Evolutionary conservation across 306 rosid genomes (phyloP).

Genomic region (Glycyrrhiza uralensis): DNA sequence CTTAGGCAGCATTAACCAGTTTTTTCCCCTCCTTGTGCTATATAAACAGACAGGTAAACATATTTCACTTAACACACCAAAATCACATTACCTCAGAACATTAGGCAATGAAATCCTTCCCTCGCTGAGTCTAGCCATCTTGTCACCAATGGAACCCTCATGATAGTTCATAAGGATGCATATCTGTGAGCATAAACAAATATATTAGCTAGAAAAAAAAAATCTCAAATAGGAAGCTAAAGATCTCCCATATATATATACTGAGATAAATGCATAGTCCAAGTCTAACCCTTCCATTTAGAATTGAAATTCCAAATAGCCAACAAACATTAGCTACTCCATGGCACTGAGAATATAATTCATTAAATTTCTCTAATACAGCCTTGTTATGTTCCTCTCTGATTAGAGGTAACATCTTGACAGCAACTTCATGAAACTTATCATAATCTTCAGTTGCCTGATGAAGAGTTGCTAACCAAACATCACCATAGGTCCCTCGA

Average conservation of each 20-base stretch:
- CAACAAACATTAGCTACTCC: slow-evolving; percentile 49
- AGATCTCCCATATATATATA: background rate
- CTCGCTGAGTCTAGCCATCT: slow-evolving; percentile 68
- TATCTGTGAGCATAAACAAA: slow-evolving; percentile 42
- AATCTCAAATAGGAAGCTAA: slow-evolving; percentile 2
- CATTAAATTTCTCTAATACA: slow-evolving; percentile 56
- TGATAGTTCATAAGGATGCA: slow-evolving; percentile 79
- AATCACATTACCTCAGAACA: slow-evolving; percentile 65
- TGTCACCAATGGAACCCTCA: slow-evolving; percentile 83
- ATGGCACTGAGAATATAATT: slow-evolving; percentile 56
- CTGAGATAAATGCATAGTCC: background rate
- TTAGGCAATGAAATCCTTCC: slow-evolving; percentile 65
- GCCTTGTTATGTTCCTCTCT: slow-evolving; percentile 62
- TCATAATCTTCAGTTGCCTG: slow-evolving; percentile 76
- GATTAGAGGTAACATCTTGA: slow-evolving; percentile 67
- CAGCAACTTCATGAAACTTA: slow-evolving; percentile 83
- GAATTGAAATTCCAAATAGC: slow-evolving; percentile 66
- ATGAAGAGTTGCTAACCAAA: slow-evolving; percentile 93
- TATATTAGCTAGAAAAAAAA: slow-evolving; percentile 12
- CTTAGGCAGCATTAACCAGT: slow-evolving; percentile 18
- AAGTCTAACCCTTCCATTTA: slow-evolving; percentile 68
- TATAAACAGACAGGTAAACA: slow-evolving; percentile 1
- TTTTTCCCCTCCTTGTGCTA: background rate
- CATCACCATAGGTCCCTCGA: slow-evolving; percentile 84
- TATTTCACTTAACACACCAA: background rate